Conservation (phyloP, 257 asterid species). For the Misopates orontium region DNA sequence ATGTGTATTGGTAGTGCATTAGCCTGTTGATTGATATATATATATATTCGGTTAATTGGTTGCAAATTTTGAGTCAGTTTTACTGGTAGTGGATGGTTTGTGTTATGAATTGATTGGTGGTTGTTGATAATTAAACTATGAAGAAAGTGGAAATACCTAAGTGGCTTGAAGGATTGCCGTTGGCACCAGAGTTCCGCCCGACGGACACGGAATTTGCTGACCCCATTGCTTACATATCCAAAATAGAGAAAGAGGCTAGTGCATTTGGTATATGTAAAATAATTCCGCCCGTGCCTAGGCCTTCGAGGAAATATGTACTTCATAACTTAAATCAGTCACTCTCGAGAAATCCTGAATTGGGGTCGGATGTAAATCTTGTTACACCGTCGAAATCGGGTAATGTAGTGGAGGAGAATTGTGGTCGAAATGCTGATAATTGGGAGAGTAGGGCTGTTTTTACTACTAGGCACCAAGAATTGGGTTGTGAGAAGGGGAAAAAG, state of each 20-base stretch:
- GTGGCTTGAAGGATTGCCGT: conserved; percentile 87
- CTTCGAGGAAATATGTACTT: conserved; percentile 80
- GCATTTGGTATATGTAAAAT: conserved; percentile 95
- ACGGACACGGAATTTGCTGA: conserved; percentile 97
- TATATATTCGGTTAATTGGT: too few species aligned
- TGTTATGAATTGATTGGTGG: conserved; percentile 35
- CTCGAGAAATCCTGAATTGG: conserved; percentile 80
- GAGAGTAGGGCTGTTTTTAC: conserved; percentile 79
- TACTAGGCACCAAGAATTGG: conserved; percentile 90
- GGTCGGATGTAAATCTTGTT: conserved; percentile 45
- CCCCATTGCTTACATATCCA: conserved; percentile 94
- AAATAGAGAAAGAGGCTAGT: conserved; percentile 95
- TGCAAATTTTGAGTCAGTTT: too few species aligned
- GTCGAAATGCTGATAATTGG: conserved; percentile 29
- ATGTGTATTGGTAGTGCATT: background rate
- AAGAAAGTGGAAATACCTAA: conserved; percentile 75
- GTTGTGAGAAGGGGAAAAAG: conserved; percentile 62
- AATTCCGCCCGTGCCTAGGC: conserved; percentile 91
- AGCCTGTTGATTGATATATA: background rate
- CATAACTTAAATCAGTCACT: conserved; percentile 83
- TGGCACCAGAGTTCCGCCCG: conserved; percentile 97
- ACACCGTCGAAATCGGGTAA: conserved; percentile 28
- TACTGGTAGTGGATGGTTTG: background rate
- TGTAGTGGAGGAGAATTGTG: conserved; percentile 38
- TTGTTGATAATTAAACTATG: conserved; percentile 38